Percentiles rank a stretch among this genome's conserved stretches.
phyloP scores from a whole-genome alignment of 202 grass and related monocot species.

The Tripidium arundinaceum region DNA sequence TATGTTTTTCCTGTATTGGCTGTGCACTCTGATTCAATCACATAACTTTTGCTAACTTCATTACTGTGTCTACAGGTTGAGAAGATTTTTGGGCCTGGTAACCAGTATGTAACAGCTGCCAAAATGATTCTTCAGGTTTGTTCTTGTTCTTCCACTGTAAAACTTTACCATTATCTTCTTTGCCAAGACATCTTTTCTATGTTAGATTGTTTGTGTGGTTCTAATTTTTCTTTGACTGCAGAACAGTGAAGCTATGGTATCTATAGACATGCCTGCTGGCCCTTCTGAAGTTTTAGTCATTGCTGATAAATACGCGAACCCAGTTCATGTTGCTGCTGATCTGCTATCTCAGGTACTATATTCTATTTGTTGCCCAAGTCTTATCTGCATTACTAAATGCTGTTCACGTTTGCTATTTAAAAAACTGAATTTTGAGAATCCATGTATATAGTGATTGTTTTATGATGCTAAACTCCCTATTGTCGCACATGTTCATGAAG shows the following conservation, averaged over 20 bases:
- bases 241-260: conserved; percentile 99
- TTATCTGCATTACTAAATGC: not conserved
- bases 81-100: conserved; percentile 94
- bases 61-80: conserved; percentile 49
- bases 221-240: conserved; percentile 44
- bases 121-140: conserved; percentile 99
- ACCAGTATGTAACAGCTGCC: conserved; percentile 97
- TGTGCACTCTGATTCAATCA: not conserved
- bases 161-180: not conserved
- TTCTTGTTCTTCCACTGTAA: conserved; percentile 22
- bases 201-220: not conserved
- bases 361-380: not conserved
- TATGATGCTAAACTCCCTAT: too few species aligned
- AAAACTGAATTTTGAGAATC: conserved; percentile 16
- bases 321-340: conserved; percentile 91
- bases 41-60: not conserved
- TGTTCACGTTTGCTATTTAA: not conserved
- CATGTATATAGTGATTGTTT: not conserved
- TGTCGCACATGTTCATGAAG: not conserved
- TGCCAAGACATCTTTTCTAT: not conserved
- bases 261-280: conserved; percentile 94
- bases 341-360: conserved; percentile 82
- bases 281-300: conserved; percentile 97
- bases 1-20: not conserved
- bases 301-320: conserved; percentile 78